Base-by-base conservation (phyloP, 2,329 filamentous ascomycete genomes). In the Sordariomycetes sp. region DNA sequence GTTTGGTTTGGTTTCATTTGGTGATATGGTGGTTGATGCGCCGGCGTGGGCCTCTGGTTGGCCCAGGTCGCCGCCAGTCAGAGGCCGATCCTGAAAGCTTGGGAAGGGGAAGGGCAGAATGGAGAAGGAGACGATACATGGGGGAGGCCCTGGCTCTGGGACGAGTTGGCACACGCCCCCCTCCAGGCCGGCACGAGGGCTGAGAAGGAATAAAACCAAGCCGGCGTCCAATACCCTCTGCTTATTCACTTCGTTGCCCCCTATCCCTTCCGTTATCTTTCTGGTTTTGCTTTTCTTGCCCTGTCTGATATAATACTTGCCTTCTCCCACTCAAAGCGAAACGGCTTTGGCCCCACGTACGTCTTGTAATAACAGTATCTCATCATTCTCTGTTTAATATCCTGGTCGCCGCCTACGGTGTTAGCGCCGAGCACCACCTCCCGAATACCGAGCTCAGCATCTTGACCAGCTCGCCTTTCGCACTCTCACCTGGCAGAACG, bases 1-100 rank as follows among this genome's bases (percentile, higher is more conserved):
- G 55, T 57, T 57, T 57, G 55, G 48, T 57, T 53, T 57, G 48
- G 55, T 57, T 53, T 57, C 28, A 53, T 57, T 57, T 52, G 55
- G 55, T 53, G 55, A 52, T 43, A 52, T 57, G 55, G 24, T 43
- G 55, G 55, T 53, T 57, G 55, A 57, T 57, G 48, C 55, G 48
- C 46, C 22, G 11, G 11, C 46, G 14, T 43, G 48, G 12, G 16
- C 32, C 50, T 46, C 55, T 57, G 55, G 55, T 57, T 57, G 55
- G 55, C 53, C 48, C 55, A 43, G 53, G 55, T 57, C 28, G 55
- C 48, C 55, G 53, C 55, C 48, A 57, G 32, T 28, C 46, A 50
- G 12, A 50, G 46, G 20, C 46, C 46, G 20, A 22, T 22, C 46
- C 46, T 22, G 46, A 20, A 22, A 14, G 22, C 46, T 50, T 24